Percentiles rank a stretch among this genome's conserved stretches.
These are phyloP conservation scores for Pyrus betulifolia DNA, from an alignment of 306 rosid genomes.

Conservation along the genomic window DNA sequence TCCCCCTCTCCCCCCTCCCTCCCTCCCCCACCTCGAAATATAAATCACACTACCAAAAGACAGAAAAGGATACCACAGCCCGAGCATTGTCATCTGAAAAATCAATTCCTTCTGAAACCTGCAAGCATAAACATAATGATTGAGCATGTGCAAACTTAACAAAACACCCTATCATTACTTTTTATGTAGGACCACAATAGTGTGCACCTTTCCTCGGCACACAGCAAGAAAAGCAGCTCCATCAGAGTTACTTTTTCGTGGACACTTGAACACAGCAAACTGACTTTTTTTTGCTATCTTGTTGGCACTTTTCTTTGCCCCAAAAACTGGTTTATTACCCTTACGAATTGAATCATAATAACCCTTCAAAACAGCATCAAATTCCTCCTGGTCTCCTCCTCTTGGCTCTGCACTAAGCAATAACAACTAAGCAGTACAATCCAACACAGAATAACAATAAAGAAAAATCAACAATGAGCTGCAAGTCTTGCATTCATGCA, in stretches of 20 bases:
- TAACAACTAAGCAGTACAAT: not conserved
- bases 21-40: not conserved
- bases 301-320: conserved; percentile 56
- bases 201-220: conserved; percentile 87
- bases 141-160: conserved; percentile 15
- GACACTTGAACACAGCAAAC: conserved; percentile 25
- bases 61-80: conserved; percentile 72
- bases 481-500: not conserved
- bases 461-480: conserved; percentile 5
- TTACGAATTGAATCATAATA: conserved; percentile 61
- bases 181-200: not conserved
- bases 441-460: not conserved
- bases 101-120: conserved; percentile 98
- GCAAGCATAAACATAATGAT: conserved; percentile 29
- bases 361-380: conserved; percentile 67
- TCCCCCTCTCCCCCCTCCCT: not conserved
- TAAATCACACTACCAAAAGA: not conserved
- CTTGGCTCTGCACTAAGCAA: conserved; percentile 67
- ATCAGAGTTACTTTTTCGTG: conserved; percentile 23
- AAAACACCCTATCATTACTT: not conserved
- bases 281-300: conserved; percentile 27
- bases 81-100: conserved; percentile 93
- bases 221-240: conserved; percentile 90
- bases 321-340: conserved; percentile 33
- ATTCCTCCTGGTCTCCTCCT: conserved; percentile 83